Percentiles rank a stretch among this genome's conserved stretches.
These are phyloP conservation scores for Blastobotrys serpentis DNA, from an alignment of 1,139 yeast species.

Conservation along the genomic window DNA sequence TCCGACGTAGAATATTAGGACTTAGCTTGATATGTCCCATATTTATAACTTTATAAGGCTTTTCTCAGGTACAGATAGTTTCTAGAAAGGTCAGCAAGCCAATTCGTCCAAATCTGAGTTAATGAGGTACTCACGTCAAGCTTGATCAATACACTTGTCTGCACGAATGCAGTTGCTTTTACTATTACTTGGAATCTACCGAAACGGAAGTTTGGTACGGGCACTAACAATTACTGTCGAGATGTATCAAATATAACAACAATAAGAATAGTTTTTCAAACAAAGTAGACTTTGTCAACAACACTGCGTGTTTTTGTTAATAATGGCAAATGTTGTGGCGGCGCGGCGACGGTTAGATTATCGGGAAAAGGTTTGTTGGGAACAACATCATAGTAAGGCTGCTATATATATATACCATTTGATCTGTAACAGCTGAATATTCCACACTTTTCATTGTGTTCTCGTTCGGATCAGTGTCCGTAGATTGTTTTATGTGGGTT, in stretches of 20 bases:
- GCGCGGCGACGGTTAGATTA: not conserved
- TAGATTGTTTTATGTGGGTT: no score
- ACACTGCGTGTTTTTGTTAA: conserved; percentile 2
- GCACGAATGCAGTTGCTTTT: not conserved
- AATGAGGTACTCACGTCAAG: not conserved
- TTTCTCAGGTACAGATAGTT: not conserved
- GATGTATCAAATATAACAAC: not conserved
- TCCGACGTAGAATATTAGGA: conserved; percentile 31
- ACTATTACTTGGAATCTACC: not conserved
- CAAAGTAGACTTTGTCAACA: no score
- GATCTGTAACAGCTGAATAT: no score
- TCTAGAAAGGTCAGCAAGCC: not conserved
- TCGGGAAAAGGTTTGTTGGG: not conserved
- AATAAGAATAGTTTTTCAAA: not conserved
- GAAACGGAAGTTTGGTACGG: not conserved
- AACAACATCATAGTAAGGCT: not conserved
- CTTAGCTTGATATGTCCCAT: conserved; percentile 29
- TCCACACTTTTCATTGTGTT: no score
- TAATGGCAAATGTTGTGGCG: conserved; percentile 5
- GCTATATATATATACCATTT: no score
- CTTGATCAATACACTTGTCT: conserved; percentile 1
- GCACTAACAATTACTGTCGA: not conserved
- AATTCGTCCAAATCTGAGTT: not conserved
- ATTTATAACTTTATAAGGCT: conserved; percentile 20
- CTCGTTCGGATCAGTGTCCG: no score